phyloP scores from a whole-genome alignment of 2,329 filamentous ascomycete genomes.

The Nigrospora sphaerica region DNA sequence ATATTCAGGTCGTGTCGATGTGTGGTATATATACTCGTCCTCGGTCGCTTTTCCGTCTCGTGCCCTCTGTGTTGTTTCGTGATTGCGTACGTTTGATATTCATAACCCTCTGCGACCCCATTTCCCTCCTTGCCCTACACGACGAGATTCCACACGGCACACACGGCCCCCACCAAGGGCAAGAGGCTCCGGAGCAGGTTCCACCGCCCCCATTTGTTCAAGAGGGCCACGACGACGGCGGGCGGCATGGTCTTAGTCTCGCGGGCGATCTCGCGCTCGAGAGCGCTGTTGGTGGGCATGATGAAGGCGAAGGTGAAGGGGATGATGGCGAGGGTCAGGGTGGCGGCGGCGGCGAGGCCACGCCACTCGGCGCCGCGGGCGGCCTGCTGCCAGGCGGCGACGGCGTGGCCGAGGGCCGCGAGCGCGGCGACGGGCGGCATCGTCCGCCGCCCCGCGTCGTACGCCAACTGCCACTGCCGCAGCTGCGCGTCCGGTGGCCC shows the following conservation, averaged over 20 bases:
- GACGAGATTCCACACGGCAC: not conserved
- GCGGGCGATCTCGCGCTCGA: slow-evolving; percentile 9
- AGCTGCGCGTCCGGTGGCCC: slow-evolving; percentile 20
- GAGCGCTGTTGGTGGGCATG: slow-evolving; percentile 25
- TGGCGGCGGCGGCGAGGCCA: slow-evolving; percentile 23
- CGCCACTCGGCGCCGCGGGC: slow-evolving; percentile 22
- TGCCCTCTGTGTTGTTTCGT: too few species aligned
- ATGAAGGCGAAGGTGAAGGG: slow-evolving; percentile 32
- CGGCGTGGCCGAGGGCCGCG: slow-evolving; percentile 25
- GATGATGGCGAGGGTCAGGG: slow-evolving; percentile 27
- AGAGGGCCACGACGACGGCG: not conserved
- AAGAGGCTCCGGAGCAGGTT: not conserved
- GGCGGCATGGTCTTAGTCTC: not conserved
- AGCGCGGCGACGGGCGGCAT: slow-evolving; percentile 28
- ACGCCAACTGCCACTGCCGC: slow-evolving; percentile 29
- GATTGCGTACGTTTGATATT: too few species aligned
- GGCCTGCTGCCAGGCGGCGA: slow-evolving; percentile 26
- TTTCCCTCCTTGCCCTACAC: not conserved
- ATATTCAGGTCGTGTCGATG: too few species aligned
- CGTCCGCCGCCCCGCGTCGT: slow-evolving; percentile 24
- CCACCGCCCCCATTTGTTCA: not conserved
- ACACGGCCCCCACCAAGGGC: not conserved
- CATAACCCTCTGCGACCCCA: not conserved
- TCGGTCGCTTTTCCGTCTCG: too few species aligned
- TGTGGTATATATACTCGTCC: too few species aligned